Percentiles rank a stretch among this genome's conserved stretches.
phyloP scores from a whole-genome alignment of 345 rosid genomes.

The Populus alba region DNA sequence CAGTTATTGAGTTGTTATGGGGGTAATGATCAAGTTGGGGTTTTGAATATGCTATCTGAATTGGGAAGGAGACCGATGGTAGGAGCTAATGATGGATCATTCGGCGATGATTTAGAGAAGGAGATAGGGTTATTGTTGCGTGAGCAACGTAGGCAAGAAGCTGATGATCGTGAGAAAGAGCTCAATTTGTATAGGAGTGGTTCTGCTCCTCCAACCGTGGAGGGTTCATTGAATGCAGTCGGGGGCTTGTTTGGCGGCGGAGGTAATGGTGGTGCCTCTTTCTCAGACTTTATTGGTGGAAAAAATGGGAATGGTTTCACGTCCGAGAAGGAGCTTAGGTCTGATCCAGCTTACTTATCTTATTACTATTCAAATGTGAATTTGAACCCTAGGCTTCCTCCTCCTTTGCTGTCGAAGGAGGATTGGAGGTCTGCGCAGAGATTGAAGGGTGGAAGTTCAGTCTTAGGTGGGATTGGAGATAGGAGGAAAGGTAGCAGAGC shows the following conservation, averaged over 20 bases:
- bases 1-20: conserved; percentile 12
- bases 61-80: conserved; percentile 59
- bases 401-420: conserved; percentile 81
- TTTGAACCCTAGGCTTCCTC: conserved; percentile 88
- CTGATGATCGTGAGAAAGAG: conserved; percentile 57
- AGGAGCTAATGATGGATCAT: conserved; percentile 63
- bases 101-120: conserved; percentile 68
- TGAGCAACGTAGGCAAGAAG: conserved; percentile 53
- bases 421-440: conserved; percentile 84
- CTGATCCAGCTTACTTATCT: conserved; percentile 65
- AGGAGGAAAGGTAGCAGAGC: conserved; percentile 49
- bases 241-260: conserved; percentile 58
- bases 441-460: conserved; percentile 55
- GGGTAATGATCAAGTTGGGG: conserved; percentile 33
- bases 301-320: conserved; percentile 45
- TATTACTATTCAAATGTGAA: conserved; percentile 77
- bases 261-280: conserved; percentile 24
- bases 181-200: conserved; percentile 71
- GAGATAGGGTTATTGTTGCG: conserved; percentile 58
- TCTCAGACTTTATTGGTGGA: conserved; percentile 36
- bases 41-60: conserved; percentile 58
- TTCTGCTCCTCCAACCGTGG: conserved; percentile 76
- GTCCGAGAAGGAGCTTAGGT: conserved; percentile 70
- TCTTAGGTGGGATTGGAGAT: conserved; percentile 74
- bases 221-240: conserved; percentile 59